phyloP scores from a whole-genome alignment of 2,329 filamentous ascomycete genomes.

The Paecilomyces variotii region DNA sequence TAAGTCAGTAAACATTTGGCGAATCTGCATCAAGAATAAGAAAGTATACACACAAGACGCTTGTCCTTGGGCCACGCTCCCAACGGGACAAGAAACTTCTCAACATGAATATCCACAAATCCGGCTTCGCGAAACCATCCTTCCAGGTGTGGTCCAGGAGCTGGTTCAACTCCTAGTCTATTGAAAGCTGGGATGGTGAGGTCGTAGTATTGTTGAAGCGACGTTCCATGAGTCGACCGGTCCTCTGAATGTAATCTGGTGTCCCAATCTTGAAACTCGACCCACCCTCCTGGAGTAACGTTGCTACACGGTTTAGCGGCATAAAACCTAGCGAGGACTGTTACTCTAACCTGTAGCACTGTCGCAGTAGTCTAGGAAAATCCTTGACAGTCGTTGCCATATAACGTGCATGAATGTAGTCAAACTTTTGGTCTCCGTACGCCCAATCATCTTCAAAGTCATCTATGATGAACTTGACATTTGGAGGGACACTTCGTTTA shows the following conservation, averaged over 20 bases:
- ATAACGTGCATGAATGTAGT: slow-evolving; percentile 54
- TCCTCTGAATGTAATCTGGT: slow-evolving; percentile 14
- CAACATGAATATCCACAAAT: slow-evolving; percentile 11
- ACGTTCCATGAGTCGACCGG: slow-evolving; percentile 2
- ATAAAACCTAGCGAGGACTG: not conserved
- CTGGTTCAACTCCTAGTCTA: not conserved
- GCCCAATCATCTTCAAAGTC: slow-evolving; percentile 52
- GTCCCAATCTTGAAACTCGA: slow-evolving; percentile 33
- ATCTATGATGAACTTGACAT: slow-evolving; percentile 50
- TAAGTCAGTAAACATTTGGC: not conserved
- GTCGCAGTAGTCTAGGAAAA: slow-evolving; percentile 44
- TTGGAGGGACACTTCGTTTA: slow-evolving; percentile 40
- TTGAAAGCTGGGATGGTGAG: not conserved
- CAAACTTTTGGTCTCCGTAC: slow-evolving; percentile 41
- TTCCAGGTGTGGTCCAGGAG: slow-evolving; percentile 5
- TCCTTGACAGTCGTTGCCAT: slow-evolving; percentile 50
- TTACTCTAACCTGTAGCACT: slow-evolving; percentile 33
- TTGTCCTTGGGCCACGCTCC: slow-evolving; percentile 11
- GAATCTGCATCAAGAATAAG: not conserved
- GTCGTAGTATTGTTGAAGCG: not conserved
- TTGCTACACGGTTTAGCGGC: slow-evolving; percentile 12
- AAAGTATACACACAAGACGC: not conserved
- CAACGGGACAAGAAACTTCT: slow-evolving; percentile 13
- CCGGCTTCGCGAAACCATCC: slow-evolving; percentile 12
- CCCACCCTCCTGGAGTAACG: slow-evolving; percentile 24